Percentiles rank a stretch among this genome's conserved stretches.
These are phyloP conservation scores for Udeniomyces megalosporus DNA, from an alignment of 768 basidiomycete species.

Conservation along the genomic window DNA sequence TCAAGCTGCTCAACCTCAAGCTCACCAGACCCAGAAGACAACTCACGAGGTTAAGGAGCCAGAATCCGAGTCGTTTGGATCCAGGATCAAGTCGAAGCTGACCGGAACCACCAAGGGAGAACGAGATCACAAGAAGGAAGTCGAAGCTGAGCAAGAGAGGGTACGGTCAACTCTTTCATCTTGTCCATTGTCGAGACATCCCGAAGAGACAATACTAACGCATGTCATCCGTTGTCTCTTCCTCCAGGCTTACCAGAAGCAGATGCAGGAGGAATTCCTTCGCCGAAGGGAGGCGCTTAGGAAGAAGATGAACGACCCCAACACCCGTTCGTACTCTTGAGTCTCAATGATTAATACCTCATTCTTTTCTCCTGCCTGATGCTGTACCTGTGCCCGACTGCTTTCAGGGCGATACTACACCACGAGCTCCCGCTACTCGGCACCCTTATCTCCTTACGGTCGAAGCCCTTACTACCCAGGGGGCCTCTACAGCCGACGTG, in stretches of 20 bases:
- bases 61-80: constrained; percentile 38
- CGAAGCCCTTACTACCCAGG: neutral
- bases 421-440: neutral
- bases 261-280: neutral
- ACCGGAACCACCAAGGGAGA: constrained; percentile 47
- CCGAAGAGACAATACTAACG: neutral
- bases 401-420: constrained; percentile 1
- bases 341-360: no score
- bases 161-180: neutral
- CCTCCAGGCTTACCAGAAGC: constrained; percentile 3
- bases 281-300: constrained; percentile 1
- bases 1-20: neutral
- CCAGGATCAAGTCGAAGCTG: constrained; percentile 45
- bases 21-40: neutral
- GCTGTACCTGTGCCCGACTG: neutral
- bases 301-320: neutral
- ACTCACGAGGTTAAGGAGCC: neutral
- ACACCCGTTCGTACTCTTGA: neutral
- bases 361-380: no score
- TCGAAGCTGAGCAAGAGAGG: constrained; percentile 16
- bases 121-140: constrained; percentile 24
- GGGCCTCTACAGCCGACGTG: constrained; percentile 1
- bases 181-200: neutral
- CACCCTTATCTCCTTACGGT: neutral
- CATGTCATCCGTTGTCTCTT: neutral